Percentiles rank a stretch among this genome's conserved stretches.
phyloP scores from a whole-genome alignment of 768 basidiomycete species.

The Thelephora ganbajun region DNA sequence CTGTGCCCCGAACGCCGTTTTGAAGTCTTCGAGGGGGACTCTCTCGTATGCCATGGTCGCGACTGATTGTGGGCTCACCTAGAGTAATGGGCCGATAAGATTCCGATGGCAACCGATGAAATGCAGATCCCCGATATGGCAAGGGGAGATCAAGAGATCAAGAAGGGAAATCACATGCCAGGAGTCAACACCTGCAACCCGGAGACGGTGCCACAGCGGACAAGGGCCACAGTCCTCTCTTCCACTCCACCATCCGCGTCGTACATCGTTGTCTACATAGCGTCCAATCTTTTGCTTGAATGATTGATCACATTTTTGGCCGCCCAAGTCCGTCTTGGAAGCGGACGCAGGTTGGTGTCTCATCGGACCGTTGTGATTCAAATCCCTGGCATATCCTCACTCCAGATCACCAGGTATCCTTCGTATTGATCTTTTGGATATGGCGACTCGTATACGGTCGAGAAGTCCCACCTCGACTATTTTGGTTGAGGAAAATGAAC shows the following conservation, averaged over 20 bases:
- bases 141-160: background rate
- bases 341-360: slow-evolving; percentile 50
- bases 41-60: slow-evolving; percentile 27
- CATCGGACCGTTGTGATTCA: background rate
- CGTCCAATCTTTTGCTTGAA: slow-evolving; percentile 18
- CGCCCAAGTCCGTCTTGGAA: slow-evolving; percentile 86
- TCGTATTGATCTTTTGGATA: slow-evolving; percentile 87
- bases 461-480: slow-evolving; percentile 47
- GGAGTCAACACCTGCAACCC: background rate
- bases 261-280: background rate
- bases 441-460: slow-evolving; percentile 63
- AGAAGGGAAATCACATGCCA: background rate
- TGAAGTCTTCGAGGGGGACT: slow-evolving; percentile 33
- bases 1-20: slow-evolving; percentile 28
- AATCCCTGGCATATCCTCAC: background rate
- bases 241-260: too few species aligned
- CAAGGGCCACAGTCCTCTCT: background rate
- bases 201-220: background rate
- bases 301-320: slow-evolving; percentile 92
- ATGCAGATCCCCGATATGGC: background rate
- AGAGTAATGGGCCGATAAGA: too few species aligned
- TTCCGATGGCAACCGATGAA: background rate
- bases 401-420: slow-evolving; percentile 47
- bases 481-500: slow-evolving; percentile 50
- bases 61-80: background rate